Conservation (phyloP, 805 yeast genomes). For the Clavispora santaluciae region DNA sequence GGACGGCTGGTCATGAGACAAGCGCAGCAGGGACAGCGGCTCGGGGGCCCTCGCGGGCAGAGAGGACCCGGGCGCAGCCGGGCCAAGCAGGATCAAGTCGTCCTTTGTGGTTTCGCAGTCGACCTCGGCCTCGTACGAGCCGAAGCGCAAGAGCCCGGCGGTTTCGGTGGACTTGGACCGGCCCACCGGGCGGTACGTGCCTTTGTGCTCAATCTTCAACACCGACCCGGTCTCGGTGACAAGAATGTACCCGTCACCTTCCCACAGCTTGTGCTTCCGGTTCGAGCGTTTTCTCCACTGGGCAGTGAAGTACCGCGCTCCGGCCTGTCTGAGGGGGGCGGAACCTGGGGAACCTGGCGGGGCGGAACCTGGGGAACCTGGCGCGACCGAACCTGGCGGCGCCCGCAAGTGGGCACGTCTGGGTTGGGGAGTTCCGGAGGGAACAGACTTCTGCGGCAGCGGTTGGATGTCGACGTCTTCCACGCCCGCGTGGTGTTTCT, state of each 20-base stretch:
- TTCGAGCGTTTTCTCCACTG: conserved; percentile 68
- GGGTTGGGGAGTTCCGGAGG: no score
- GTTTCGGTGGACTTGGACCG: conserved; percentile 9
- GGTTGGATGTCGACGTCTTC: no score
- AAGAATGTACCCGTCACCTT: conserved; percentile 73
- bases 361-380: no score
- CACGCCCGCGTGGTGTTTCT: no score
- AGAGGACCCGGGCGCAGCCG: neutral
- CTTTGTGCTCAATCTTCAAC: conserved; percentile 28
- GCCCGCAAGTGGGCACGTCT: no score
- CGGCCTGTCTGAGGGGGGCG: no score
- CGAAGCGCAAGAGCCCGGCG: conserved; percentile 41
- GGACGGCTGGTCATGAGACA: no score
- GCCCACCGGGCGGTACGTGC: conserved; percentile 17
- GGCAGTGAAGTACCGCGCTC: conserved; percentile 24
- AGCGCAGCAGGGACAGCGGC: no score
- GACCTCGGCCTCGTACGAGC: conserved; percentile 58
- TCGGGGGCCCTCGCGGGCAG: neutral
- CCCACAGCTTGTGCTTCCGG: conserved; percentile 91
- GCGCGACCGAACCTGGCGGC: no score
- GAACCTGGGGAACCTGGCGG: no score
- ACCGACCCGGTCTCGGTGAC: conserved; percentile 23
- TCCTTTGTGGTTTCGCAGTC: conserved; percentile 26
- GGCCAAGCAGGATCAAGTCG: neutral
- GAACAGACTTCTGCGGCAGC: no score